Conservation (phyloP, 306 rosid species). For the Crataegus laevigata region DNA sequence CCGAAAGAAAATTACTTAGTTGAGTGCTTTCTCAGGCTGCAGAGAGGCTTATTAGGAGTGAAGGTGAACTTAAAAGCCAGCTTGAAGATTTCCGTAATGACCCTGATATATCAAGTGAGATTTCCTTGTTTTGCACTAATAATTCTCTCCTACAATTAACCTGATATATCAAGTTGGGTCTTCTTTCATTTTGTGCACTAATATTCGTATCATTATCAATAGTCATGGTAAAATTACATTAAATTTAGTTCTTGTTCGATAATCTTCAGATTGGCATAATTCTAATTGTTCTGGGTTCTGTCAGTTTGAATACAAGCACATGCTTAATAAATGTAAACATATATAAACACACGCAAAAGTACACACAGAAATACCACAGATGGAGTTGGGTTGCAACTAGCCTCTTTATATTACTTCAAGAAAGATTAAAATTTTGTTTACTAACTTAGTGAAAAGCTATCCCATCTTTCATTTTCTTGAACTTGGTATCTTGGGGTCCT, state of each 20-base stretch:
- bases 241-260: background rate
- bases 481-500: background rate
- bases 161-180: conserved; percentile 63
- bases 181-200: background rate
- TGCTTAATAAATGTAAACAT: background rate
- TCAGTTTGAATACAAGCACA: background rate
- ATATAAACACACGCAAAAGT: background rate
- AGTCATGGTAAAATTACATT: background rate
- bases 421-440: background rate
- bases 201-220: background rate
- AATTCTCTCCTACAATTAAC: background rate
- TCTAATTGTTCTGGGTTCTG: background rate
- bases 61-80: conserved; percentile 66
- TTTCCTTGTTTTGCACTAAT: background rate
- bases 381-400: background rate
- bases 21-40: conserved; percentile 61
- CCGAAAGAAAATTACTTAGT: background rate
- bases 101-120: conserved; percentile 71
- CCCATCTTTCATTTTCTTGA: background rate
- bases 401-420: background rate
- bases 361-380: background rate
- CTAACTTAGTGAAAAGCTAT: background rate
- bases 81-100: conserved; percentile 66
- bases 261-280: background rate
- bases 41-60: conserved; percentile 68